Evolutionary conservation across 2,329 filamentous ascomycete species (phyloP).

Genomic region (Torrubiella hemipterigena): DNA sequence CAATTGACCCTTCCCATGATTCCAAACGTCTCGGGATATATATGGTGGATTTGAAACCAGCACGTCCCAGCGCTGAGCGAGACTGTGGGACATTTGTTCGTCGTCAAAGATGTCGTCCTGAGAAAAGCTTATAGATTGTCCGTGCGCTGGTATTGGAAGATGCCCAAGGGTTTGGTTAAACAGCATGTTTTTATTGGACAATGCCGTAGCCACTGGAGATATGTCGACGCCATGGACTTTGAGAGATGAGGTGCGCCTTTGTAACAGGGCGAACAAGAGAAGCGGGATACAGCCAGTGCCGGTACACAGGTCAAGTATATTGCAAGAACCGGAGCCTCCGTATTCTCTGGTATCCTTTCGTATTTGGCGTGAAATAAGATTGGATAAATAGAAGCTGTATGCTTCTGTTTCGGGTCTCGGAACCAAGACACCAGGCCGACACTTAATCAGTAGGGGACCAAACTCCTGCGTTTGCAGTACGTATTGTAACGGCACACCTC

Average conservation of each 20-base stretch:
- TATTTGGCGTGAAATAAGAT: conserved; percentile 20
- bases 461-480: conserved; percentile 83
- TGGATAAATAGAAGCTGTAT: conserved; percentile 46
- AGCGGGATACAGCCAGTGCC: conserved; percentile 86
- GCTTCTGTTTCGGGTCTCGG: conserved; percentile 70
- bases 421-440: conserved; percentile 69
- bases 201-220: conserved; percentile 47
- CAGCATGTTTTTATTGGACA: conserved; percentile 53
- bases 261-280: conserved; percentile 54
- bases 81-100: conserved; percentile 17
- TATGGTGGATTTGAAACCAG: conserved; percentile 88
- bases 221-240: conserved; percentile 63
- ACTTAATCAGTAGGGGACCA: conserved; percentile 68
- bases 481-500: conserved; percentile 76
- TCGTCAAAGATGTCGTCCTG: conserved; percentile 37
- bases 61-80: conserved; percentile 38
- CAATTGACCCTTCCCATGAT: conserved; percentile 23
- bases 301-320: conserved; percentile 75
- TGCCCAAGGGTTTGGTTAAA: conserved; percentile 28
- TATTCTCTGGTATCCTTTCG: background rate
- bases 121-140: conserved; percentile 28
- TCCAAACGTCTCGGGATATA: conserved; percentile 47
- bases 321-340: too few relatives aligned
- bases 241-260: conserved; percentile 25
- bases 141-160: conserved; percentile 9